These are phyloP conservation scores for Tolypocladium tropicale DNA, from an alignment of 2,329 filamentous ascomycete genomes.

Conservation along the genomic window DNA sequence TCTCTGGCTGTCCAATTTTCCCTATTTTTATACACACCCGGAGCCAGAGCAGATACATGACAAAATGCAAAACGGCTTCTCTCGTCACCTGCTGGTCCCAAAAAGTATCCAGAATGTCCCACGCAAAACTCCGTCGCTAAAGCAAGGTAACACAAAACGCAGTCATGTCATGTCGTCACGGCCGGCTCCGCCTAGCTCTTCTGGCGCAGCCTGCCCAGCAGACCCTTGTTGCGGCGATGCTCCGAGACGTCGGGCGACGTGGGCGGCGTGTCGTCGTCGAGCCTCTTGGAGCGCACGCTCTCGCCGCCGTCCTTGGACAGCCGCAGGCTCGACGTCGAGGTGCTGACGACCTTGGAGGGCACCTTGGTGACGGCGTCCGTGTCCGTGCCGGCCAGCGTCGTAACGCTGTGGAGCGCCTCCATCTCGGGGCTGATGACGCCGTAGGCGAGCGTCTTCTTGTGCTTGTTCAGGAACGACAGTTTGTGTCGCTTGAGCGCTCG, in stretches of 20 bases:
- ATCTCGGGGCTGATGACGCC: slow-evolving; percentile 30
- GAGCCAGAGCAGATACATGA: not conserved
- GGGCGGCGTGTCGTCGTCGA: slow-evolving; percentile 23
- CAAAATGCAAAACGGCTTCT: not conserved
- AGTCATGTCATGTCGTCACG: slow-evolving; percentile 8
- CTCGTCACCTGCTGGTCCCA: not conserved
- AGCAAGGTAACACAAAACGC: slow-evolving; percentile 3
- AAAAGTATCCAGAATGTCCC: not conserved
- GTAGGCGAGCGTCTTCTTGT: slow-evolving; percentile 35
- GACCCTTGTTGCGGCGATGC: slow-evolving; percentile 15
- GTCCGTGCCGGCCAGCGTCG: slow-evolving; percentile 21
- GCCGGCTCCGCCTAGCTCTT: not conserved
- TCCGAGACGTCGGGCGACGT: slow-evolving; percentile 22
- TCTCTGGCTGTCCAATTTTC: not conserved
- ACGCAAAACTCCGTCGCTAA: slow-evolving; percentile 12
- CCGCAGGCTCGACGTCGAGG: slow-evolving; percentile 17
- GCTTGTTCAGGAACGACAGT: slow-evolving; percentile 35
- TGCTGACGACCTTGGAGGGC: slow-evolving; percentile 11
- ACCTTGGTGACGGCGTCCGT: slow-evolving; percentile 12
- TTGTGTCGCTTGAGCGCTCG: slow-evolving; percentile 31
- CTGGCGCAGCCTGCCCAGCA: slow-evolving; percentile 6
- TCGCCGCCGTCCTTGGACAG: slow-evolving; percentile 27
- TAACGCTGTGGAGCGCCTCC: slow-evolving; percentile 19
- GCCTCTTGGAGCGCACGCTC: slow-evolving; percentile 19
- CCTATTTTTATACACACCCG: not conserved